phyloP scores from a whole-genome alignment of 2,329 filamentous ascomycete genomes.

The Gaeumannomyces tritici region DNA sequence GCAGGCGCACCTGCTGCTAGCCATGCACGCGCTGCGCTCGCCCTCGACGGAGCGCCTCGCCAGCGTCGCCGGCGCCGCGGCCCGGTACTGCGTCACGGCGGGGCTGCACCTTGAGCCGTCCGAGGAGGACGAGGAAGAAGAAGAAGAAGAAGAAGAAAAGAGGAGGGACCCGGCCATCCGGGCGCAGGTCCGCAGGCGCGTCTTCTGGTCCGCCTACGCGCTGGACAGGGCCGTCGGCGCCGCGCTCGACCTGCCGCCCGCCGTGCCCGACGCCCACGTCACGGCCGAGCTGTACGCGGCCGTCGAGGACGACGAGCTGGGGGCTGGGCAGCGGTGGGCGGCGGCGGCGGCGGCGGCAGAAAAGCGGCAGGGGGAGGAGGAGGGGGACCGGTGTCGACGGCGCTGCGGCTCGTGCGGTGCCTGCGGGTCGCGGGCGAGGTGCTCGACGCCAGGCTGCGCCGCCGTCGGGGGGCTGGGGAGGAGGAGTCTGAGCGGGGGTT shows the following conservation, averaged over 20 bases:
- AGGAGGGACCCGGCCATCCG: too few relatives aligned
- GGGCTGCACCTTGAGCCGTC: slow-evolving; percentile 16
- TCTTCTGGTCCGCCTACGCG: slow-evolving; percentile 21
- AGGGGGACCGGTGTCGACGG: background rate
- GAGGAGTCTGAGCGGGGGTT: too few relatives aligned
- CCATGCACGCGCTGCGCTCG: slow-evolving; percentile 15
- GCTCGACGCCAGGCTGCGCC: background rate
- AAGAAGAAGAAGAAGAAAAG: background rate
- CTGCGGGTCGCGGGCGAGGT: background rate
- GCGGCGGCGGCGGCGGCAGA: background rate
- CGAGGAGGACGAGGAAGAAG: slow-evolving; percentile 8
- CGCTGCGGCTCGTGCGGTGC: background rate
- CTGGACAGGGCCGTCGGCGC: slow-evolving; percentile 18
- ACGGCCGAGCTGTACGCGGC: slow-evolving; percentile 13
- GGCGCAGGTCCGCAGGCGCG: slow-evolving; percentile 16
- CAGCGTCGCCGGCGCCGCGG: slow-evolving; percentile 14
- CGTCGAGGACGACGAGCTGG: slow-evolving; percentile 12
- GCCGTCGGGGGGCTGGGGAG: background rate
- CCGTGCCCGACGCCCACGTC: slow-evolving; percentile 17
- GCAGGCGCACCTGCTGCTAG: slow-evolving; percentile 14
- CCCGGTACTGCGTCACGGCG: slow-evolving; percentile 17
- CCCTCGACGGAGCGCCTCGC: slow-evolving; percentile 18
- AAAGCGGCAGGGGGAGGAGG: too few relatives aligned
- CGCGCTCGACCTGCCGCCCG: slow-evolving; percentile 16
- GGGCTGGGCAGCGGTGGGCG: too few relatives aligned